Base-by-base conservation (phyloP, 345 rosid species). In the Eucalyptus sp. region DNA sequence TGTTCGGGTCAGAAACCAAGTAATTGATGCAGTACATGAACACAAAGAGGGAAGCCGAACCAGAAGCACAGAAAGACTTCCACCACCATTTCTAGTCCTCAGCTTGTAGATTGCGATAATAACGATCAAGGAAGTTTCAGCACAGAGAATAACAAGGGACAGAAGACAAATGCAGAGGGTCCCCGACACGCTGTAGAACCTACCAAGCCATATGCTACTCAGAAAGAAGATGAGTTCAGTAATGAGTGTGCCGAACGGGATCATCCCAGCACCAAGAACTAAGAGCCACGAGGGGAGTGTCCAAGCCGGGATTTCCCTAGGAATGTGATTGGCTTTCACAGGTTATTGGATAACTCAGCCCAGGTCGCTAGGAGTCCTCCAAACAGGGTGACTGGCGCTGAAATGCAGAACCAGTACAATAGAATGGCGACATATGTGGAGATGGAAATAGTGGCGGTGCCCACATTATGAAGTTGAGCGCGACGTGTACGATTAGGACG, bases 1-100 rank as follows among this genome's bases (percentile, higher is more conserved):
- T 43, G 6, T 83, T 29, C 62, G 64, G 90, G 10, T 83, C 85
- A 31, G n/a, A 87, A 50, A 89, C 80, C 87, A 89, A 84, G 90
- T 89, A 89, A 50, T 49, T 60, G 89, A 58, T 48, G 50, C 37
- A 58, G 85, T 83, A 81, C 76, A 89, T 87, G 89, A 89, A 89
- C 22, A 89, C 89, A 54, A 87, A 89, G 18, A 81, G 3, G 22
- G 87, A 64, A 56, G 27, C 87, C 3, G 89, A 89, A 43, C 90
- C 68, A 1, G 89, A 87, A 43, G 87, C 90, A 48, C 24, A 89
- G 71, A 89, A 89, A 46, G 90, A 76, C 44, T 83, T 89, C 87
- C 90, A 89, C 89, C 90, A 89, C 90, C 89, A 89, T 50, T 62
- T 46, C 84, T 66, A 89, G 33, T 89, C 90, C 87, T 71, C 87